Evolutionary conservation across 2,329 filamentous ascomycete genomes (phyloP).

Genomic region (Xylaria digitata): DNA sequence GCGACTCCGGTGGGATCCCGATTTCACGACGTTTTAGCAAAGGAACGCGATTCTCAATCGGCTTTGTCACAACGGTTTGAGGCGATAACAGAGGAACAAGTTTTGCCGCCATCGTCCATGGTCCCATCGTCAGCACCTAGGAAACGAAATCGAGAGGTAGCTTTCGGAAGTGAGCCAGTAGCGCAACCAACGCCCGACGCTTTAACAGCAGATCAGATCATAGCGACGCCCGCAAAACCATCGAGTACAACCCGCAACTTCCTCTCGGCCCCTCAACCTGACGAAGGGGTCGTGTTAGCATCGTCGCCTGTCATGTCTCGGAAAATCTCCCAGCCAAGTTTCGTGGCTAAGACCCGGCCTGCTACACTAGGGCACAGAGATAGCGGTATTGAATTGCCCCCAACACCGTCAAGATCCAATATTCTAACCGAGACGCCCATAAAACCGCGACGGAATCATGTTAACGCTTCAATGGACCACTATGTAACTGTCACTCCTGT

Average conservation of each 20-base stretch:
- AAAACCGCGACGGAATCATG: conserved; percentile 44
- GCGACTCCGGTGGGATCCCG: conserved; percentile 67
- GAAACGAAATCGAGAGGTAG: conserved; percentile 50
- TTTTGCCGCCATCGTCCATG: conserved; percentile 54
- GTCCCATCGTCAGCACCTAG: conserved; percentile 57
- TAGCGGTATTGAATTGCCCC: conserved; percentile 49
- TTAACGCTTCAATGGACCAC: conserved; percentile 38
- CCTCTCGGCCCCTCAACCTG: conserved; percentile 40
- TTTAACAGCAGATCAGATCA: conserved; percentile 33
- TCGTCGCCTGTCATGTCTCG: conserved; percentile 49
- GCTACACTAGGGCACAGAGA: conserved; percentile 41
- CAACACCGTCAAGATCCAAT: conserved; percentile 41
- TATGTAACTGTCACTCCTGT: conserved; percentile 44
- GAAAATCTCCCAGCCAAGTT: conserved; percentile 40
- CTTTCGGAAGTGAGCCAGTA: conserved; percentile 50
- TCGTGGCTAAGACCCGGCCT: conserved; percentile 34
- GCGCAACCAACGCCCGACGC: conserved; percentile 45
- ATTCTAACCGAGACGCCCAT: conserved; percentile 54
- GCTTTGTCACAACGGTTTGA: conserved; percentile 42
- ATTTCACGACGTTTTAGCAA: conserved; percentile 61
- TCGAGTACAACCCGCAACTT: conserved; percentile 37
- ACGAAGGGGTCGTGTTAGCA: conserved; percentile 47
- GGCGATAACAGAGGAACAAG: conserved; percentile 39
- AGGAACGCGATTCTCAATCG: conserved; percentile 43
- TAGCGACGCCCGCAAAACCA: conserved; percentile 44